These are phyloP conservation scores for Suillus plorans DNA, from an alignment of 768 basidiomycete species.

Conservation along the genomic window DNA sequence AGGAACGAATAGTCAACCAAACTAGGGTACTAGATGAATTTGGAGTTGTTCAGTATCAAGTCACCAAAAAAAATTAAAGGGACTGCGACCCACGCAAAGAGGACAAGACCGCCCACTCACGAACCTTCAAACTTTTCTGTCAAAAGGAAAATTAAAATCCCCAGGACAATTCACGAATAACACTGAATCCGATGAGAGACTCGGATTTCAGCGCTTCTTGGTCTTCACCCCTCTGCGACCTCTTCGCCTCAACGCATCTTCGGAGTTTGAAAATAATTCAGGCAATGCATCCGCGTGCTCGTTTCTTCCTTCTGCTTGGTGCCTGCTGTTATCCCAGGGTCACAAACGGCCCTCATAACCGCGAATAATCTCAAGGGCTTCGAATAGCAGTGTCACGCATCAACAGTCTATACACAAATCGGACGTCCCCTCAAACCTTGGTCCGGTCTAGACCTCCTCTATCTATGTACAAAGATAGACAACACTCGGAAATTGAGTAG, in stretches of 20 bases:
- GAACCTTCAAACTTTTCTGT: slow-evolving; percentile 12
- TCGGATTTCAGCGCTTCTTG: slow-evolving; percentile 3
- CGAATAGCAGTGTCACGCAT: background rate
- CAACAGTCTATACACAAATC: background rate
- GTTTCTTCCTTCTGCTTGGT: background rate
- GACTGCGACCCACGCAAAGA: slow-evolving; percentile 9
- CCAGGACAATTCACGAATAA: slow-evolving; percentile 5
- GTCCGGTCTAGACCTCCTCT: background rate
- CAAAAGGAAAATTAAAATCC: slow-evolving; percentile 6
- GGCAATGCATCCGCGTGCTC: slow-evolving; percentile 1
- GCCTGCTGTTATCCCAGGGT: slow-evolving; percentile 2
- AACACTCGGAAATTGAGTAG: background rate
- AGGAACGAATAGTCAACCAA: slow-evolving; percentile 10
- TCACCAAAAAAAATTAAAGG: background rate
- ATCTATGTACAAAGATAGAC: background rate
- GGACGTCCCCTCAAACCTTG: background rate
- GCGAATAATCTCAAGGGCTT: background rate
- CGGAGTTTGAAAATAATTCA: slow-evolving; percentile 17
- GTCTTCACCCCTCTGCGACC: slow-evolving; percentile 5
- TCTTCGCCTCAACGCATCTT: background rate
- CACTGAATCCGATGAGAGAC: slow-evolving; percentile 11
- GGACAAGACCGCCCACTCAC: slow-evolving; percentile 3
- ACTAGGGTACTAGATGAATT: background rate
- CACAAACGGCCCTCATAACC: background rate
- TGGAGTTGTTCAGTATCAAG: background rate